Conservation (phyloP, 2,329 filamentous ascomycete species). For the Verticillium longisporum region DNA sequence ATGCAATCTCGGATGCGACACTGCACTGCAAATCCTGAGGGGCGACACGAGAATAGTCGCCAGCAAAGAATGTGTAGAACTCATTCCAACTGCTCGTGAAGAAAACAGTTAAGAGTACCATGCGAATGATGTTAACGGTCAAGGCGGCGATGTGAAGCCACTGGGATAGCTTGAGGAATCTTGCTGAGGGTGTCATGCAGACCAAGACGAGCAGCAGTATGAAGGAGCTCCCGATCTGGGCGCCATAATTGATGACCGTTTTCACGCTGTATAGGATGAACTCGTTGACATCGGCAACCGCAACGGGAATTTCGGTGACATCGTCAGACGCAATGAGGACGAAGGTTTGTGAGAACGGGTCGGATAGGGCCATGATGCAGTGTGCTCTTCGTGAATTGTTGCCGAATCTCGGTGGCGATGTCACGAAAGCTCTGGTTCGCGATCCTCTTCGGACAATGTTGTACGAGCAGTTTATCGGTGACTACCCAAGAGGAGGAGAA, state of each 20-base stretch:
- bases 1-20: conserved; percentile 32
- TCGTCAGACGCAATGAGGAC: conserved; percentile 25
- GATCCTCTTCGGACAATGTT: background rate
- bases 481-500: too few species aligned
- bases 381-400: background rate
- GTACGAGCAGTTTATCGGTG: background rate
- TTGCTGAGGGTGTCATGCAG: conserved; percentile 58
- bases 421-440: too few species aligned
- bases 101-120: conserved; percentile 48
- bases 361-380: conserved; percentile 15
- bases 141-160: conserved; percentile 59
- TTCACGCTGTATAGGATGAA: conserved; percentile 23
- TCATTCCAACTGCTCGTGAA: conserved; percentile 54
- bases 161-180: conserved; percentile 58
- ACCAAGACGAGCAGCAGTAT: conserved; percentile 60
- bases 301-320: conserved; percentile 20
- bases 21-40: conserved; percentile 25
- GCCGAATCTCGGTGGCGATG: background rate
- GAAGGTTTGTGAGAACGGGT: conserved; percentile 28
- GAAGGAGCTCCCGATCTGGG: conserved; percentile 62
- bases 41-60: conserved; percentile 45
- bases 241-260: conserved; percentile 56
- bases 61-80: conserved; percentile 52
- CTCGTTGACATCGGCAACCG: conserved; percentile 24
- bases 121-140: conserved; percentile 52